phyloP scores from a whole-genome alignment of 495 filamentous ascomycete genomes.

The Penicillium nucicola region DNA sequence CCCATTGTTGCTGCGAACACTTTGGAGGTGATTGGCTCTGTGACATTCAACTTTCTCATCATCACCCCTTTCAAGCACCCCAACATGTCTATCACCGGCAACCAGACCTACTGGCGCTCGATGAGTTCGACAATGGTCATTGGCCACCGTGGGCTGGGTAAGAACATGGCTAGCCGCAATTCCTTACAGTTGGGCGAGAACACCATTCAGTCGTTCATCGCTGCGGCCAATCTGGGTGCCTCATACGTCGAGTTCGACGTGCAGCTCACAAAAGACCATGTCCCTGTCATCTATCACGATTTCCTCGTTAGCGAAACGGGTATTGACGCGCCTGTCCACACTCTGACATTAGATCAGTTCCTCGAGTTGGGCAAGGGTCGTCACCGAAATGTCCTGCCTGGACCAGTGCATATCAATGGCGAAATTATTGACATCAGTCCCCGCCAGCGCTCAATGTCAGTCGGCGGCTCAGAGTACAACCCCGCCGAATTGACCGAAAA shows the following conservation, averaged over 20 bases:
- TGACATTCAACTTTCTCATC: slow-evolving; percentile 95
- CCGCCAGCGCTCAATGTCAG: slow-evolving; percentile 55
- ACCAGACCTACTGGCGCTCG: slow-evolving; percentile 95
- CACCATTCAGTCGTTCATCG: slow-evolving; percentile 90
- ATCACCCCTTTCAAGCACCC: slow-evolving; percentile 93
- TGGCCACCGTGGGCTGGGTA: slow-evolving; percentile 87
- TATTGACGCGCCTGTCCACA: slow-evolving; percentile 95
- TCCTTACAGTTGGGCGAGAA: slow-evolving; percentile 96
- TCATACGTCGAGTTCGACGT: slow-evolving; percentile 94
- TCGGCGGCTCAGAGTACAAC: slow-evolving; percentile 50
- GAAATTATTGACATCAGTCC: slow-evolving; percentile 12
- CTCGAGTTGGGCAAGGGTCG: slow-evolving; percentile 68
- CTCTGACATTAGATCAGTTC: slow-evolving; percentile 89
- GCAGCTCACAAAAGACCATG: slow-evolving; percentile 96
- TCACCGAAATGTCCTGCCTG: slow-evolving; percentile 12
- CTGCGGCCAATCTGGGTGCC: slow-evolving; percentile 89
- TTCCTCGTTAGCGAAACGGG: slow-evolving; percentile 98
- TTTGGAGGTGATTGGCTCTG: slow-evolving; percentile 85
- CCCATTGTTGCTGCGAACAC: slow-evolving; percentile 80
- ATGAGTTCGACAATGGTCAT: slow-evolving; percentile 82
- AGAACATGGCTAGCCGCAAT: slow-evolving; percentile 77
- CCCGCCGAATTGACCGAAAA: slow-evolving; percentile 71
- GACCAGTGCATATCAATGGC: slow-evolving; percentile 13
- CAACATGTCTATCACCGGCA: slow-evolving; percentile 83
- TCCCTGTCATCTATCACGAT: slow-evolving; percentile 98